Evolutionary conservation across 2,329 filamentous ascomycete genomes (phyloP), one percentile per base, ranked within the genome.

Genomic region (Corinectria fuckeliana): DNA sequence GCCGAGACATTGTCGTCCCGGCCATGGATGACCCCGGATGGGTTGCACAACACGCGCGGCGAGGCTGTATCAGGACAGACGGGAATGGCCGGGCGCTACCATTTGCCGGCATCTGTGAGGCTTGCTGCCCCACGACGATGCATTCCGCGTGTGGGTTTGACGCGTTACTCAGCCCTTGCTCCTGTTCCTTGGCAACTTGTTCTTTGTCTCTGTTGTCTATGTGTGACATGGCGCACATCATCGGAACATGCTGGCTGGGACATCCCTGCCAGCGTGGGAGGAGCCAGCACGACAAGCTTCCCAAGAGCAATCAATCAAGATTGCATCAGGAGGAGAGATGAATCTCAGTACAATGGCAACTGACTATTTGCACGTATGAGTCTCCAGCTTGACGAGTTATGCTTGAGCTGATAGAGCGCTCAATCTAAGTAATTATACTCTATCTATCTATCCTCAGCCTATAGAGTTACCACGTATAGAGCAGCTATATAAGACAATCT

Each of bases 1-100:
- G 28, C 50, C 56, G 56, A 49, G 41, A 52, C 41, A 55, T 59
- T 59, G 50, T 59, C 56, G 56, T 50, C 50, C 30, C 36, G 25
- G 50, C 32, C 21, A 56, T 48, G 45, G 51, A 56, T 60, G 56
- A 26, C 13, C 28, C 50, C 14, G 44, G 30, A n/a, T 30, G 36
- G 39, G 44, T 45, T 45, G 42, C 42, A 18, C 14, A 18, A 45
- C 56, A 28, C 42, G 50, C 56, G 45, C 50, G 56, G 42, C 20
- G 47, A 47, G 39, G n/a, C 20, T 25, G 57, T 52, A 56, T 49
- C 57, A 60, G 57, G 39, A 23, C 54, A 48, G 56, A 42, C 57
- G 57, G 57, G 51, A 60, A 56, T 45, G 51, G 23, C 57, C 57
- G 57, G 41, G 42, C 20, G 56, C 38, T 38, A 25, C 21, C 38